Evolutionary conservation across 2,329 filamentous ascomycete species (phyloP), one percentile per base, ranked within the genome.

Genomic region (Orbilia ellipsospora): DNA sequence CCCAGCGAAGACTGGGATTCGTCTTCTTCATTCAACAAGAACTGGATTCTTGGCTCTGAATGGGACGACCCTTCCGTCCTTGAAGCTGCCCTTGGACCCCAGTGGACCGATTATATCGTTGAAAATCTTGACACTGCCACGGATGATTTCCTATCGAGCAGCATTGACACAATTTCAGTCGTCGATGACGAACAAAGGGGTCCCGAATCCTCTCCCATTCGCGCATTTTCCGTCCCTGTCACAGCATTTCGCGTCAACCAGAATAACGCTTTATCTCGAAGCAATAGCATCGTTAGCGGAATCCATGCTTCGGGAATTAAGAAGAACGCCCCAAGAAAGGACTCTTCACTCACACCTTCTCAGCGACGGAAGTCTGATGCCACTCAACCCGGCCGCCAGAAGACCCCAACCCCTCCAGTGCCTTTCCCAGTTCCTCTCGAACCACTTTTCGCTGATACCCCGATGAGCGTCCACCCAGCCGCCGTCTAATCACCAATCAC

Each of bases 331-430:
- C 72, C 72, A 13, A 55, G 72, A 40, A 75, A 75, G 31, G 72
- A 75, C 23, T 75, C 72, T n/a, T 75, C 72, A 10, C 64, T 75
- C 8, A 75, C 72, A 15, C 72, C 72, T 50, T 75, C 72, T 15
- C 72, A 75, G 48, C 72, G 72, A 15, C 65, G 72, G 26, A 75
- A 77, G 31, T 77, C 67, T 16, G 67, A 77, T 61, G 73, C 67
- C 5, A 77, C 73, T 12, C 66, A 66, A 26, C 65, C 65, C 4
- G 63, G 70, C 6, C 61, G 73, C 8, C 16, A 42, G 13, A 72
- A 66, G 61, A 72, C 61, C 6, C 55, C 60, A 31, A 67, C 50
- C 4, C 61, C 56, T 16, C 65, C 61, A 54, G 42, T 68, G 12
- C 48, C 64, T 6, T 77, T 67, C 15, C 65, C 60, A 31, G 73